Conservation (phyloP, 2,329 filamentous ascomycete genomes). For the Esteya vermicola region DNA sequence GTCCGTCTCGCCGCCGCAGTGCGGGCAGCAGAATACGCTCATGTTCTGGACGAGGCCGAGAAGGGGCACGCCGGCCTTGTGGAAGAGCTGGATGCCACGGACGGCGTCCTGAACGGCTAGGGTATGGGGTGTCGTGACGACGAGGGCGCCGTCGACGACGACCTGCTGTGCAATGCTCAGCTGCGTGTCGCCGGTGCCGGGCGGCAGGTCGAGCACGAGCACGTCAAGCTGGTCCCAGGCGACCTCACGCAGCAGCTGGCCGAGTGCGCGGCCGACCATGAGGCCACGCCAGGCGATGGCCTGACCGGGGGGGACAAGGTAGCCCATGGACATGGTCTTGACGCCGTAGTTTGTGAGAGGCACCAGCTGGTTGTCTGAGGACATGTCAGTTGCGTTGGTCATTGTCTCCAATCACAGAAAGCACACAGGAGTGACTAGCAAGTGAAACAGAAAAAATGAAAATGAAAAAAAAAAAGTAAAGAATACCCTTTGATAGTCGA, state of each 20-base stretch:
- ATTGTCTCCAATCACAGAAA: too few species aligned
- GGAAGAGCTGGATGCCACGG: conserved; percentile 86
- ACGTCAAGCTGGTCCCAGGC: conserved; percentile 85
- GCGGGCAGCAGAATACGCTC: conserved; percentile 69
- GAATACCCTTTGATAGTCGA: conserved; percentile 41
- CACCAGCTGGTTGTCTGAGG: conserved; percentile 56
- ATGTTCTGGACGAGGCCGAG: conserved; percentile 89
- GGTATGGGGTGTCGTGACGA: conserved; percentile 89
- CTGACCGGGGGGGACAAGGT: conserved; percentile 64
- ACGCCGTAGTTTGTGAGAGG: conserved; percentile 90
- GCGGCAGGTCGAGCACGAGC: conserved; percentile 79
- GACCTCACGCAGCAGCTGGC: conserved; percentile 89
- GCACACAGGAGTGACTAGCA: too few species aligned
- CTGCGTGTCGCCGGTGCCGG: conserved; percentile 90
- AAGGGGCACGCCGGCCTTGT: conserved; percentile 65
- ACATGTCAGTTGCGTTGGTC: too few species aligned
- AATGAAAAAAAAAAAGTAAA: not conserved
- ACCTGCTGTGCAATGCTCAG: conserved; percentile 95
- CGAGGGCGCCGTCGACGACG: conserved; percentile 70
- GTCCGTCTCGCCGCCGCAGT: conserved; percentile 58
- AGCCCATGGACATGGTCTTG: conserved; percentile 98
- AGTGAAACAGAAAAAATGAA: not conserved
- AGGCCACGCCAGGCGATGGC: conserved; percentile 90
- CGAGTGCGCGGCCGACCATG: conserved; percentile 95
- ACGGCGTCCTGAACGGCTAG: conserved; percentile 84